These are phyloP conservation scores for Perilla frutescens DNA, from an alignment of 257 asterid species.

Conservation along the genomic window DNA sequence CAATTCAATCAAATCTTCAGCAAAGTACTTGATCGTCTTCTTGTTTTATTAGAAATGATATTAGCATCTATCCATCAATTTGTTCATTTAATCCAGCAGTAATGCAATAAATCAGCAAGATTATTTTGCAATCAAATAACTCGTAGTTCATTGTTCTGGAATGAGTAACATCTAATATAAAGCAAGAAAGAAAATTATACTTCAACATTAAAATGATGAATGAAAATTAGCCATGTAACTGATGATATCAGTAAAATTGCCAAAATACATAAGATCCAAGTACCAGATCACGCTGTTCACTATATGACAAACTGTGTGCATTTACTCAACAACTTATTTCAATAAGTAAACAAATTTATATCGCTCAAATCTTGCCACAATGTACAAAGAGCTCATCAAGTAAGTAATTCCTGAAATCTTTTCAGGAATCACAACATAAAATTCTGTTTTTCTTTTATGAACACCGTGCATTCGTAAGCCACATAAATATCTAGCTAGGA, in stretches of 20 bases:
- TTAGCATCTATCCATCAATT: too few relatives aligned
- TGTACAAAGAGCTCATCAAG: neutral
- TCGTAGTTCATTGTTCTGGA: neutral
- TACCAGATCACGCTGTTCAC: neutral
- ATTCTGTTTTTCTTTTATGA: neutral
- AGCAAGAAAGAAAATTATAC: neutral
- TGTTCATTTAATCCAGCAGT: too few relatives aligned
- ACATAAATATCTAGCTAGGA: neutral
- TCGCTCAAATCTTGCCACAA: too few relatives aligned
- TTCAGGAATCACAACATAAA: neutral
- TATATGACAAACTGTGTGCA: neutral
- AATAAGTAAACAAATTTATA: neutral
- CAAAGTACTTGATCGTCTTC: neutral
- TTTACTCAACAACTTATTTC: neutral
- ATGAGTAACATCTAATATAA: neutral
- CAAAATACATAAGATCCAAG: neutral
- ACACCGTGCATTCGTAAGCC: neutral
- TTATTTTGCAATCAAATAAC: too few relatives aligned
- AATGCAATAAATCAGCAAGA: too few relatives aligned
- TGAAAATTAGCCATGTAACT: neutral
- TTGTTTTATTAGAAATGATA: neutral
- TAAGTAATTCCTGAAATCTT: neutral
- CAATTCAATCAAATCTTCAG: slow-evolving; percentile 25
- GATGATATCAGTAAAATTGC: neutral
- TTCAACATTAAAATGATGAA: neutral